Conservation (phyloP, 768 basidiomycete species). For the Lactarius trivialis region DNA sequence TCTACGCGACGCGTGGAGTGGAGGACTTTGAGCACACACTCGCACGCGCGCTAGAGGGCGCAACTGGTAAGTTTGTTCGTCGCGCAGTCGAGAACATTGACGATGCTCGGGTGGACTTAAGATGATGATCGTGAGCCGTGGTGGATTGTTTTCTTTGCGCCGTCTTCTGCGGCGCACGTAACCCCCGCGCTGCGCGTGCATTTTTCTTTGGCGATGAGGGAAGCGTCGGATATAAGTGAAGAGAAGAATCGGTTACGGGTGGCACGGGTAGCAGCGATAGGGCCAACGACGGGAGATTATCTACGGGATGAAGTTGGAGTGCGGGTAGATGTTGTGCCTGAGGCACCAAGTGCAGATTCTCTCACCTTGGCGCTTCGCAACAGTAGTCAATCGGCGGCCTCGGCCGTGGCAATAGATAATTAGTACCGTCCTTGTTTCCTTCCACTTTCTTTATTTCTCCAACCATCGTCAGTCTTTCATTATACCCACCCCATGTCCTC, state of each 20-base stretch:
- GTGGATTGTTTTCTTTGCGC: conserved; percentile 77
- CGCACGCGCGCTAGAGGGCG: background rate
- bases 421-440: background rate
- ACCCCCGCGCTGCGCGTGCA: conserved; percentile 42
- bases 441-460: background rate
- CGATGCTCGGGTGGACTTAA: background rate
- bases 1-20: conserved; percentile 63
- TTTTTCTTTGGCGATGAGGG: conserved; percentile 34
- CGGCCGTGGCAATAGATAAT: background rate
- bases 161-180: conserved; percentile 58
- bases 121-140: conserved; percentile 28
- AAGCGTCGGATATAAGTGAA: background rate
- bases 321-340: conserved; percentile 48
- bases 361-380: conserved; percentile 32
- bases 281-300: conserved; percentile 55
- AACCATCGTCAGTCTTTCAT: background rate
- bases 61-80: conserved; percentile 3
- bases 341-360: conserved; percentile 50
- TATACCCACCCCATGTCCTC: conserved; percentile 1
- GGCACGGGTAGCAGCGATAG: conserved; percentile 51
- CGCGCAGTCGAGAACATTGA: background rate
- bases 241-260: background rate
- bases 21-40: conserved; percentile 44
- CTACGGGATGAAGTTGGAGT: conserved; percentile 41
- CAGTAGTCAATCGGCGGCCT: background rate